These are phyloP conservation scores for Chenopodium suecicum DNA, from an alignment of 148 eudicot species.

Conservation along the genomic window DNA sequence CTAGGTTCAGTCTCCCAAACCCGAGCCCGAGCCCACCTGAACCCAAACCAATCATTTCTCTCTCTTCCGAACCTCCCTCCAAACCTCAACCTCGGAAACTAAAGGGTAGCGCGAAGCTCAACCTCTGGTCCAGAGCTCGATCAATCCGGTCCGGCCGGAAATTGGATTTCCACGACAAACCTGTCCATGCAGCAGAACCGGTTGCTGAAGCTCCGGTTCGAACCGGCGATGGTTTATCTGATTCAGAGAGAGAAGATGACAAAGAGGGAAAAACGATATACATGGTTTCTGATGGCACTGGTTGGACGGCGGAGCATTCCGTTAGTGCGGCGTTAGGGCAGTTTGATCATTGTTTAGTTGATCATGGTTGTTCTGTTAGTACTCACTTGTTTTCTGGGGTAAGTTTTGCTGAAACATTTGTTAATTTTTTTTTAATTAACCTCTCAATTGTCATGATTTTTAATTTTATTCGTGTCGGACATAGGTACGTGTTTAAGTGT, in stretches of 20 bases:
- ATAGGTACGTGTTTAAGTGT: not conserved
- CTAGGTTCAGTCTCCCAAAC: constrained; percentile 23
- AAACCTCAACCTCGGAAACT: constrained; percentile 32
- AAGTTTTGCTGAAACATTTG: not conserved
- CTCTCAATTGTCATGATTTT: too few relatives aligned
- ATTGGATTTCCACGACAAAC: constrained; percentile 36
- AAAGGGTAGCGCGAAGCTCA: constrained; percentile 62
- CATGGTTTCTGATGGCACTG: constrained; percentile 90
- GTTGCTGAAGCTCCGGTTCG: constrained; percentile 1
- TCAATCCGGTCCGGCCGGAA: constrained; percentile 67
- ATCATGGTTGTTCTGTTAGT: constrained; percentile 72
- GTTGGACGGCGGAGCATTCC: constrained; percentile 93
- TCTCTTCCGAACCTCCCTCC: constrained; percentile 20
- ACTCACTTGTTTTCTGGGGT: constrained; percentile 96
- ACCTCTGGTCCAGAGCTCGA: constrained; percentile 85
- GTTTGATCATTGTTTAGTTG: constrained; percentile 85
- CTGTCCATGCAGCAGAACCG: not conserved
- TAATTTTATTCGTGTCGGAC: not conserved
- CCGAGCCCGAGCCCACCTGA: constrained; percentile 20
- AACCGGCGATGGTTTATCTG: constrained; percentile 2
- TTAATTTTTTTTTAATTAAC: too few relatives aligned
- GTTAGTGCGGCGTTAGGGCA: constrained; percentile 90
- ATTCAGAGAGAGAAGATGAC: constrained; percentile 28
- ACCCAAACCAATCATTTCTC: constrained; percentile 4
- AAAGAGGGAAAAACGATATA: constrained; percentile 56